phyloP scores from a whole-genome alignment of 805 yeast species.

The Spathaspora passalidarum region DNA sequence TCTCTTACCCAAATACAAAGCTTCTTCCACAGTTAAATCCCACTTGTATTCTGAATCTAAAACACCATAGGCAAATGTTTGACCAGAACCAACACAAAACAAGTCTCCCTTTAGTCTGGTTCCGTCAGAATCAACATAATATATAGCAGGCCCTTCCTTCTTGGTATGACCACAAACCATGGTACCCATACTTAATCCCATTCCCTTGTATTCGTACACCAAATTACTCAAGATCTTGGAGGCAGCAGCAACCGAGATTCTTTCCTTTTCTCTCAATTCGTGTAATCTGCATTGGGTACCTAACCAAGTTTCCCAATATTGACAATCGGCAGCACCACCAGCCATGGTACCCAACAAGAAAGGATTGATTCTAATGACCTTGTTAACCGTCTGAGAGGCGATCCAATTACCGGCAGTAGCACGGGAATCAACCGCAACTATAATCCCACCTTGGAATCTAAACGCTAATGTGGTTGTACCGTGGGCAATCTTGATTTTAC shows the following conservation, averaged over 20 bases:
- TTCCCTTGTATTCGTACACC: conserved; percentile 92
- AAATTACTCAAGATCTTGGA: conserved; percentile 88
- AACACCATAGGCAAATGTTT: conserved; percentile 98
- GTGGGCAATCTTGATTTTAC: conserved; percentile 94
- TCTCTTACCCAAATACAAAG: conserved; percentile 90
- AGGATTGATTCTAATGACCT: conserved; percentile 95
- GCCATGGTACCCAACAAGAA: conserved; percentile 96
- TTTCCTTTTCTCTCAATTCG: conserved; percentile 90
- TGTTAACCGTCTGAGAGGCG: conserved; percentile 96
- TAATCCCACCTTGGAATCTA: conserved; percentile 91
- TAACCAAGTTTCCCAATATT: conserved; percentile 98
- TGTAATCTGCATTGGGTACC: conserved; percentile 95
- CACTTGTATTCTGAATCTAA: conserved; percentile 87
- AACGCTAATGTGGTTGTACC: conserved; percentile 99
- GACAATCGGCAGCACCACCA: conserved; percentile 99
- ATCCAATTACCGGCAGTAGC: conserved; percentile 98
- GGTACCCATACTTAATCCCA: conserved; percentile 99
- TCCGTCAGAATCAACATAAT: conserved; percentile 96
- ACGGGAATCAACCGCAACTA: conserved; percentile 96
- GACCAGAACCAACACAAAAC: conserved; percentile 98
- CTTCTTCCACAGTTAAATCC: conserved; percentile 92
- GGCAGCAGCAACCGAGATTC: conserved; percentile 96
- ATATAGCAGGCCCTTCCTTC: conserved; percentile 92
- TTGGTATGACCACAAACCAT: conserved; percentile 97
- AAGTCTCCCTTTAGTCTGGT: conserved; percentile 91